Conservation (phyloP, 371 early-diverging fungal genomes). For the Mortierella sp. region DNA sequence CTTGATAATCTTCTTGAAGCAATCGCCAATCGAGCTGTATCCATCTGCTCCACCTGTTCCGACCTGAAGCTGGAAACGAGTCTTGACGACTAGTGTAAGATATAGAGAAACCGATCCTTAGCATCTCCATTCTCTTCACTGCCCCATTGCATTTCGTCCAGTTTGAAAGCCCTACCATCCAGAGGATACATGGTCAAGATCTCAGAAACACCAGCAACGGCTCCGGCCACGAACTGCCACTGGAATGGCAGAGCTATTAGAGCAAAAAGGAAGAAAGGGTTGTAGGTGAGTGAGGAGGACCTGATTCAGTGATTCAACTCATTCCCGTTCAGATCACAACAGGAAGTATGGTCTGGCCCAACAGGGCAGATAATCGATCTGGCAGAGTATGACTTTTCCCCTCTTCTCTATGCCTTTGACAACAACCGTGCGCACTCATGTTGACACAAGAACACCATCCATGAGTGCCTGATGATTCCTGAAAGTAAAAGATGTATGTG, state of each 20-base stretch:
- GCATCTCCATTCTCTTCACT: neutral
- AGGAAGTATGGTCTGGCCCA: neutral
- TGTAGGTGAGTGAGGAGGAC: neutral
- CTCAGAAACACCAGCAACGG: conserved; percentile 96
- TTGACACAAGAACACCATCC: no score
- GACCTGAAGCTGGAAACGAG: conserved; percentile 95
- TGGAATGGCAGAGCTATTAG: conserved; percentile 85
- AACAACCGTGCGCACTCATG: no score
- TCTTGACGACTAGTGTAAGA: conserved; percentile 82
- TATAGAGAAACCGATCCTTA: neutral
- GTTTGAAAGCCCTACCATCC: conserved; percentile 66
- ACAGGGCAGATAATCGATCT: no score
- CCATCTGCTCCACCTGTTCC: conserved; percentile 70
- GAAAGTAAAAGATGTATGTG: neutral
- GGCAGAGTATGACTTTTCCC: no score
- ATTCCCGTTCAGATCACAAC: neutral
- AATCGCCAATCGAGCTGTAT: conserved; percentile 81
- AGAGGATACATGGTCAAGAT: conserved; percentile 98
- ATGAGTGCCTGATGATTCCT: neutral
- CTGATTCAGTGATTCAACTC: neutral
- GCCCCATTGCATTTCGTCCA: neutral
- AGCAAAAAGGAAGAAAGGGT: neutral
- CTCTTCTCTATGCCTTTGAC: no score
- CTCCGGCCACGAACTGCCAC: conserved; percentile 92
- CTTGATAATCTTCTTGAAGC: conserved; percentile 86